Conservation (phyloP, 2,329 filamentous ascomycete genomes). For the Fusarium acutatum region DNA sequence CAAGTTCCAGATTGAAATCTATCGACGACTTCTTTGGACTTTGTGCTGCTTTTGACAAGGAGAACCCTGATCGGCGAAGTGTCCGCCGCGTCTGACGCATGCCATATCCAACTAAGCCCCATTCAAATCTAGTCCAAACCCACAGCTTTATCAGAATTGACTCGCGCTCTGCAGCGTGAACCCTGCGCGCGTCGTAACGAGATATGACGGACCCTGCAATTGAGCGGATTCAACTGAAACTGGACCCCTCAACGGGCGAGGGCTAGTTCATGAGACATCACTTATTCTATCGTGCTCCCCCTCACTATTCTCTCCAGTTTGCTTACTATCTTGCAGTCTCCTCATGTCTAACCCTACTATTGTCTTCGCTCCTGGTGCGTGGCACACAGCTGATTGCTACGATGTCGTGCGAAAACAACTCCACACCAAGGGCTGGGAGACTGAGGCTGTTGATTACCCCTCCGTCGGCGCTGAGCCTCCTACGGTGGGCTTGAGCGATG, state of each 20-base stretch:
- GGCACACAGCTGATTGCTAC: constrained; percentile 12
- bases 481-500: background rate
- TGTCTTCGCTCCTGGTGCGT: constrained; percentile 5
- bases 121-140: background rate
- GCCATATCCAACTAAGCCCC: background rate
- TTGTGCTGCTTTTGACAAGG: background rate
- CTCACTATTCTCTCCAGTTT: background rate
- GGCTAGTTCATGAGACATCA: background rate
- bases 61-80: background rate
- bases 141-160: background rate
- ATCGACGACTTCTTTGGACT: background rate
- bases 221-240: background rate
- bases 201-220: background rate
- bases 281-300: background rate
- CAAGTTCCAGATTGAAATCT: background rate
- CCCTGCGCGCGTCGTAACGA: background rate
- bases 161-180: background rate
- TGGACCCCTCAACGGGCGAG: background rate
- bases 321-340: background rate
- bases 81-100: background rate
- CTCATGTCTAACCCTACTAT: constrained; percentile 8
- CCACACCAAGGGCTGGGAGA: background rate
- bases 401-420: background rate
- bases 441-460: constrained; percentile 9
- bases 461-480: constrained; percentile 16